Evolutionary conservation across 768 basidiomycete species (phyloP), one percentile per base, ranked within the genome.

Genomic region (Serpula lacrymans): DNA sequence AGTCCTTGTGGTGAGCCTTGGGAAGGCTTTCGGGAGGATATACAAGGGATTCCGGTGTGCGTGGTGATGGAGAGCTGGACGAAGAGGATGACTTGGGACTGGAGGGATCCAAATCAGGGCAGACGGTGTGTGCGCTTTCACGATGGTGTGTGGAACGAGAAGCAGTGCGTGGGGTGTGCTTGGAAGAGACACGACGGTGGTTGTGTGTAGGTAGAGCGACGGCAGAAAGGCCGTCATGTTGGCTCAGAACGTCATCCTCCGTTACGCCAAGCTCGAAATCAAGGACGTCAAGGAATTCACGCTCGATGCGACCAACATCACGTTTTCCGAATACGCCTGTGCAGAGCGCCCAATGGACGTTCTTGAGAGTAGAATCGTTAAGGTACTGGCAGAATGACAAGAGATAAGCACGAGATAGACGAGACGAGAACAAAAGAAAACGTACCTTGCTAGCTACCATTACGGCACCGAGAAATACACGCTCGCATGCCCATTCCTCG

Each of bases 331-430:
- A 88, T 20, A 88, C 81, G 22, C 82, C 82, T 0, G 86, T 86
- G 62, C 84, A 87, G n/a, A 84, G 69, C 7, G 85, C 83, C 89
- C 89, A 93, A 60, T 93, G 89, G 36, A 86, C 73, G 64, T 93
- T 93, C 73, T 93, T 93, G 12, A 91, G 74, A 20, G 87, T 88
- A 12, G 85, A 89, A 59, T 94, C 91, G 59, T 93, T 91, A 25
- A 85, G 68, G 57, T 92, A 92, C 80, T 88, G 45, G 10, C 16
- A 17, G 28, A 14, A 10, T 6, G 11, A 7, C 13, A 20, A 38
- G 37, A 38, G 34, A 41, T 23, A 18, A 18, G 39, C 14, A 24
- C 49, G 46, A 32, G 46, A 24, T 30, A 0, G 6, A 22, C 34
- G 41, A 20, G 41, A 49, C 41, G 49, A 28, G 39, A 49, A 46